Base-by-base conservation (phyloP, 768 basidiomycete genomes). In the Amanita thiersii region DNA sequence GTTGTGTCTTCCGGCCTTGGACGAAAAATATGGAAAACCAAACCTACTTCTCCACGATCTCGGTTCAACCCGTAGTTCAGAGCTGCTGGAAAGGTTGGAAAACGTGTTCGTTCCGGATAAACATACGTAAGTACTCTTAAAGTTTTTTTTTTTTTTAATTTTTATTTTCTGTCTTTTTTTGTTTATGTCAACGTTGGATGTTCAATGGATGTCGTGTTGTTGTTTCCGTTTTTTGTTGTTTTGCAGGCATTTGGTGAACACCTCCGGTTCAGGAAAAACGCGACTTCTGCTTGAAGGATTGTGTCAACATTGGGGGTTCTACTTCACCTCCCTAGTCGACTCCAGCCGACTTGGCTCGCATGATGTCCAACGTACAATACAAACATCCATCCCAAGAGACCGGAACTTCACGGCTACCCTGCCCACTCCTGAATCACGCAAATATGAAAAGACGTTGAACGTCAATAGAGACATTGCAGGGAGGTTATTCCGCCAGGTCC, bases 191-290 rank as follows among this genome's bases (percentile, higher is more conserved):
- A 42, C 21, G 14, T 42, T 4, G 31, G 9, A 21, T 33, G 11
- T 21, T 33, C 11, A 33, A n/a, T n/a, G n/a, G n/a, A n/a, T n/a
- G n/a, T n/a, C n/a, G n/a, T n/a, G n/a, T n/a, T n/a, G n/a, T n/a
- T n/a, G n/a, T n/a, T n/a, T n/a, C n/a, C n/a, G n/a, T n/a, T n/a
- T n/a, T n/a, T n/a, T n/a, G n/a, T n/a, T n/a, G n/a, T n/a, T n/a
- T n/a, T n/a, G n/a, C n/a, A 69, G 67, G 10, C 65, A 69, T 41
- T 58, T 72, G 12, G 65, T 72, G 21, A 72, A 72, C 34, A 72
- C 70, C 0, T 72, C 69, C 17, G 69, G 69, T 5, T 69, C 69
- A 2, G 68, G 69, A 14, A 72, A 72, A 47, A 70, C 68, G 1
- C 55, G 68, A 23, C 56, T 69, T 8, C 52, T 72, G 2, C 49